Evolutionary conservation across 192 early-diverging fungal genomes (phyloP), one percentile per base, ranked within the genome.

Genomic region (Allomyces macrogynus): DNA sequence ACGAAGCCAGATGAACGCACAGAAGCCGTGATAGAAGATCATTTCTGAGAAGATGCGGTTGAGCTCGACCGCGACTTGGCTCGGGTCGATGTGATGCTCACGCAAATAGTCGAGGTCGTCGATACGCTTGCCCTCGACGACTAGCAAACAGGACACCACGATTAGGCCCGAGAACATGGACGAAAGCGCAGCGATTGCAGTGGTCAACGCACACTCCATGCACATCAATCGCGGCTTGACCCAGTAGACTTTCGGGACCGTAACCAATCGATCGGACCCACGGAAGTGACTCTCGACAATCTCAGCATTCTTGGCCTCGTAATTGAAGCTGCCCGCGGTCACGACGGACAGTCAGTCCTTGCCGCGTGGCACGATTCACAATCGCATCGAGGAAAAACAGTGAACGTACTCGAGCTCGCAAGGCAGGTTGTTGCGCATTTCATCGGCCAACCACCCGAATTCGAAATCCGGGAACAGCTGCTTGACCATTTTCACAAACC

Each of bases 391-490:
- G n/a, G n/a, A n/a, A n/a, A n/a, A n/a, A n/a, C n/a, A n/a, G n/a
- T 14, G 20, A 57, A 70, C 75, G 74, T 95, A 97, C 68, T 97
- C 85, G 11, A 97, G 74, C 72, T 97, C 93, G 62, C 79, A 77
- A 11, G 93, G 93, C 61, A 97, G 72, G 43, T 81, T 87, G 68
- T 78, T 76, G 64, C 80, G 74, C 86, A 97, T 85, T 71, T 97
- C 92, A 8, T 90, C 81, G 23, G 83, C 84, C 18, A 95, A 72
- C 93, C 93, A 97, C 62, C 76, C 82, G 64, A 97, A 90, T 61
- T 89, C 84, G 70, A 97, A 95, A 18, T 91, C 87, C 0, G 88
- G 87, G 62, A 97, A 95, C 8, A 89, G 65, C 32, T 76, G 71
- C 65, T 88, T 85, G 43, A 89, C 74, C 57, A 78, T 67, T 22